phyloP scores from a whole-genome alignment of 2,329 filamentous ascomycete genomes.

The Clonostachys chloroleuca region DNA sequence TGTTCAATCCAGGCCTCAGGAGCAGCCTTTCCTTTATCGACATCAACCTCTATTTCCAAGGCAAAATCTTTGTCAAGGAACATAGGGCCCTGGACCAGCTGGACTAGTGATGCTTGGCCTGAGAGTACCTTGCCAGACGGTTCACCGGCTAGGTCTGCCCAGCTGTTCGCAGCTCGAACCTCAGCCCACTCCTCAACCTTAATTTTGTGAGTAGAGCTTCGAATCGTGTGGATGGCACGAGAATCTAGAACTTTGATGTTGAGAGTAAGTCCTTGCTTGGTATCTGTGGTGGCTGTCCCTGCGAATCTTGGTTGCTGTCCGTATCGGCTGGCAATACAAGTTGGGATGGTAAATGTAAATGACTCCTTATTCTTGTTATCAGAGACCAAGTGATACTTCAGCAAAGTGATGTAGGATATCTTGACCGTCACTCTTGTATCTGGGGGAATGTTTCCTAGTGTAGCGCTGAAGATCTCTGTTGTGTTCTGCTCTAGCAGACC shows the following conservation, averaged over 20 bases:
- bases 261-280: not conserved
- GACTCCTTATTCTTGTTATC: not conserved
- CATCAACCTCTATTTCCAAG: slow-evolving; percentile 1
- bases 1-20: slow-evolving; percentile 2
- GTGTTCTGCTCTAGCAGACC: slow-evolving; percentile 5
- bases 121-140: not conserved
- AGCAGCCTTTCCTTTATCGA: not conserved
- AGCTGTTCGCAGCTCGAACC: slow-evolving; percentile 1
- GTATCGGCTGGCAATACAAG: slow-evolving; percentile 5
- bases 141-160: slow-evolving; percentile 3
- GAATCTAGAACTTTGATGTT: not conserved
- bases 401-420: slow-evolving; percentile 5
- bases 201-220: slow-evolving; percentile 1
- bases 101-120: not conserved
- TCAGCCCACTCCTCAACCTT: not conserved
- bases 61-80: slow-evolving; percentile 4
- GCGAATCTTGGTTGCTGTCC: not conserved
- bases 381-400: slow-evolving; percentile 2
- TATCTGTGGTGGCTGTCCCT: not conserved
- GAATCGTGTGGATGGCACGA: not conserved
- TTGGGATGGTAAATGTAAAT: slow-evolving; percentile 5
- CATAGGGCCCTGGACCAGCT: slow-evolving; percentile 1
- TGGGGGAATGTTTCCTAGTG: slow-evolving; percentile 5
- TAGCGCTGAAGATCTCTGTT: slow-evolving; percentile 6
- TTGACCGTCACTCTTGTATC: slow-evolving; percentile 4